Conservation (phyloP, 768 basidiomycete species). For the Chalciporus sphaerocephalus region DNA sequence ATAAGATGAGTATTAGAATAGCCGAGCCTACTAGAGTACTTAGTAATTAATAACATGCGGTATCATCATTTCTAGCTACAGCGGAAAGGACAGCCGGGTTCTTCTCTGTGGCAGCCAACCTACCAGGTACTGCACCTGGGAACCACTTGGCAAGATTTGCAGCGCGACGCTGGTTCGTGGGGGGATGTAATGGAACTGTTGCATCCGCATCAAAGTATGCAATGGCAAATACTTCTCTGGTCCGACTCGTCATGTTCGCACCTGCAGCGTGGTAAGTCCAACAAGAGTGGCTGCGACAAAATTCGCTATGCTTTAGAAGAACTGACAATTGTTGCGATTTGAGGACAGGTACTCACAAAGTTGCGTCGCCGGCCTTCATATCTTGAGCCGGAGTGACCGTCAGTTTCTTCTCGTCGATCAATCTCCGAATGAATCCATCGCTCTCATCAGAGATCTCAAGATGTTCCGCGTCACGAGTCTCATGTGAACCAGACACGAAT, state of each 20-base stretch:
- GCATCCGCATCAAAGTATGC: not conserved
- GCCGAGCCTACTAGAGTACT: too few relatives aligned
- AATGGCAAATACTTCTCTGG: not conserved
- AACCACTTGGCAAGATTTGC: slow-evolving; percentile 9
- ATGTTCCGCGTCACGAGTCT: slow-evolving; percentile 1
- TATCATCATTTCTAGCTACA: too few relatives aligned
- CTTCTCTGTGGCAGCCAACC: slow-evolving; percentile 1
- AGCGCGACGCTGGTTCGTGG: slow-evolving; percentile 2
- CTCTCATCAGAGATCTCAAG: slow-evolving; percentile 3
- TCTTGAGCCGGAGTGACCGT: slow-evolving; percentile 1
- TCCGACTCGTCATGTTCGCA: not conserved
- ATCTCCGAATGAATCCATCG: not conserved
- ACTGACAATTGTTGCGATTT: too few relatives aligned
- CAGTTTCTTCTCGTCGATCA: slow-evolving; percentile 2
- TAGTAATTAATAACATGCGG: too few relatives aligned
- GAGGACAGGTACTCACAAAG: slow-evolving; percentile 7
- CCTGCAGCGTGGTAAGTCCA: slow-evolving; percentile 8
- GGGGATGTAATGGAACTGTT: slow-evolving; percentile 1
- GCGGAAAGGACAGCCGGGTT: not conserved
- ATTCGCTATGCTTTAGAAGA: too few relatives aligned
- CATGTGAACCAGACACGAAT: slow-evolving; percentile 6
- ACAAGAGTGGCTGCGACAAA: slow-evolving; percentile 3
- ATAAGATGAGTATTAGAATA: too few relatives aligned
- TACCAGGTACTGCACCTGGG: slow-evolving; percentile 1
- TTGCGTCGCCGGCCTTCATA: slow-evolving; percentile 7